phyloP scores from a whole-genome alignment of 768 basidiomycete genomes.

The Trametes elegans region DNA sequence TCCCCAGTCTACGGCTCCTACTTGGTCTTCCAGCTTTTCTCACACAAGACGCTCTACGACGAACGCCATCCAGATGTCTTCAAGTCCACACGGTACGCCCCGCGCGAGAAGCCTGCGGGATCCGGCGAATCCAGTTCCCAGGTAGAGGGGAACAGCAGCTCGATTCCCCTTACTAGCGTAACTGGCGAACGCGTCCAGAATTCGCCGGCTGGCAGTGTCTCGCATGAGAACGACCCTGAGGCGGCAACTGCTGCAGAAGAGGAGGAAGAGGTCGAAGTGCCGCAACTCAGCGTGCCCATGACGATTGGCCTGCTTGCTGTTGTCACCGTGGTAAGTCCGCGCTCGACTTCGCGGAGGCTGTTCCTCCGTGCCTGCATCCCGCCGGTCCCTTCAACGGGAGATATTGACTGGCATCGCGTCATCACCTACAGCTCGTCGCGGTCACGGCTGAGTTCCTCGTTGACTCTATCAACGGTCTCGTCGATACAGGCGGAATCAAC shows the following conservation, averaged over 20 bases:
- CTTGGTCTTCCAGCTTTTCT: slow-evolving; percentile 56
- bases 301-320: slow-evolving; percentile 34
- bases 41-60: slow-evolving; percentile 54
- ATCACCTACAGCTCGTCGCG: slow-evolving; percentile 43
- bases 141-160: slow-evolving; percentile 4
- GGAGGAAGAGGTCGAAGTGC: slow-evolving; percentile 33
- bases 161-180: background rate
- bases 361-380: too few species aligned
- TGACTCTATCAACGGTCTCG: slow-evolving; percentile 76
- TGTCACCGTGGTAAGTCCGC: slow-evolving; percentile 39
- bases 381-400: too few species aligned
- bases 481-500: slow-evolving; percentile 51
- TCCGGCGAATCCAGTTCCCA: background rate
- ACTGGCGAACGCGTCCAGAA: slow-evolving; percentile 8
- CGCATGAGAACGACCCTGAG: slow-evolving; percentile 13
- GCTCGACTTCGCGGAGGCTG: background rate
- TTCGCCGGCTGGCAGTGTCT: slow-evolving; percentile 1
- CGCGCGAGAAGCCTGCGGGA: slow-evolving; percentile 4
- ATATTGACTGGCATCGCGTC: too few species aligned
- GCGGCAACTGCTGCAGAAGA: slow-evolving; percentile 13
- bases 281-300: slow-evolving; percentile 34
- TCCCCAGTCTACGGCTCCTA: slow-evolving; percentile 51
- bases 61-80: slow-evolving; percentile 21
- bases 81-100: slow-evolving; percentile 25
- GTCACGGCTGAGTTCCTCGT: slow-evolving; percentile 68